These are phyloP conservation scores for Chaetomium tenue DNA, from an alignment of 495 filamentous ascomycete species.

Conservation along the genomic window DNA sequence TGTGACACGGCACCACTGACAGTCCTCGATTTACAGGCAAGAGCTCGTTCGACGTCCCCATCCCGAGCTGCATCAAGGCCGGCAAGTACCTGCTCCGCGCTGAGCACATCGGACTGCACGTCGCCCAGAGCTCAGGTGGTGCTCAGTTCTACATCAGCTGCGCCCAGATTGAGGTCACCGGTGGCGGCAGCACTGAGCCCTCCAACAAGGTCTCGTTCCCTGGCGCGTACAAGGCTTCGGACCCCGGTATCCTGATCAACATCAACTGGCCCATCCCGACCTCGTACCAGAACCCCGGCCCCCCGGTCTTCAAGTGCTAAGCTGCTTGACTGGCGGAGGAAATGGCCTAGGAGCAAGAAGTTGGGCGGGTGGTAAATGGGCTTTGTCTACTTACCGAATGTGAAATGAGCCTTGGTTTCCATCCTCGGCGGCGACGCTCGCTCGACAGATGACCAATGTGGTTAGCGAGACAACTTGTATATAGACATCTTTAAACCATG, in stretches of 20 bases:
- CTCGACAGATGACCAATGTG: too few relatives aligned
- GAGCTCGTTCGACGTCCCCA: constrained; percentile 36
- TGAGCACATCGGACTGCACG: constrained; percentile 57
- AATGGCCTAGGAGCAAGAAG: too few relatives aligned
- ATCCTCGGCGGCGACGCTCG: too few relatives aligned
- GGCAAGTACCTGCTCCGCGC: constrained; percentile 60
- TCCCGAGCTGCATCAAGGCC: constrained; percentile 48
- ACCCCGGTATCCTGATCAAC: constrained; percentile 48
- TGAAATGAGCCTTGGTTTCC: too few relatives aligned
- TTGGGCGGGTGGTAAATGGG: too few relatives aligned
- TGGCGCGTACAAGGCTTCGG: constrained; percentile 41
- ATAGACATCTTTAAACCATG: too few relatives aligned
- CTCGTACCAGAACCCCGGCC: constrained; percentile 49
- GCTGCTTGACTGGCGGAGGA: neutral
- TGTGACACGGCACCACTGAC: neutral
- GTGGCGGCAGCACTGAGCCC: constrained; percentile 42
- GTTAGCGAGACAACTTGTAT: too few relatives aligned
- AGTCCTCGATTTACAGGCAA: constrained; percentile 31
- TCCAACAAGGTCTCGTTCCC: constrained; percentile 40
- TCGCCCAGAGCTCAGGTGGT: constrained; percentile 42
- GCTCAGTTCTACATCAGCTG: constrained; percentile 54
- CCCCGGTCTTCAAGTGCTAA: constrained; percentile 38
- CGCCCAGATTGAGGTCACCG: constrained; percentile 42
- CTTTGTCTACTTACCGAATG: too few relatives aligned
- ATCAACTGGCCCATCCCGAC: constrained; percentile 45